Percentiles rank a stretch among this genome's conserved stretches.
phyloP scores from a whole-genome alignment of 2,329 filamentous ascomycete species.

The Trichoderma sp. region DNA sequence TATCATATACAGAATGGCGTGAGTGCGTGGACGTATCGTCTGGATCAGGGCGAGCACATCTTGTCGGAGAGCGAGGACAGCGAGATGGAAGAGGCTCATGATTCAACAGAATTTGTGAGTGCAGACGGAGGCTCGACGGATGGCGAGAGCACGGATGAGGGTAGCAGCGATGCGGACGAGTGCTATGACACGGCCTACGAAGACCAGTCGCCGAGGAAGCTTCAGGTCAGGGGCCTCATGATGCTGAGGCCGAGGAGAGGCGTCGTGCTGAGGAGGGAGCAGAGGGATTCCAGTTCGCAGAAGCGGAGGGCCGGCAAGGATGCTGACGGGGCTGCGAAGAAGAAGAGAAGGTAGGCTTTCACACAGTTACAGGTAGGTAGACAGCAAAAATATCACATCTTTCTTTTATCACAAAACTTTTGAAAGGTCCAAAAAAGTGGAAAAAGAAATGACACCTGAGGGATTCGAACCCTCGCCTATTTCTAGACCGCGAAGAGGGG shows the following conservation, averaged over 20 bases:
- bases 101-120: too few species aligned
- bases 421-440: too few species aligned
- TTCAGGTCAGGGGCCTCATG: neutral
- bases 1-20: constrained; percentile 28
- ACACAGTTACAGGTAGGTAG: too few species aligned
- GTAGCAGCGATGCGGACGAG: neutral
- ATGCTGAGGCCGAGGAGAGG: neutral
- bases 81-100: neutral
- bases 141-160: neutral
- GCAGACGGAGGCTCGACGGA: neutral
- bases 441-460: constrained; percentile 36
- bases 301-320: neutral
- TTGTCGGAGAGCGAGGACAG: constrained; percentile 12
- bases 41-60: neutral
- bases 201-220: neutral
- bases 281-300: neutral
- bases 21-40: constrained; percentile 6
- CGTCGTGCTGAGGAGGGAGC: neutral
- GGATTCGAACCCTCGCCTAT: constrained; percentile 41
- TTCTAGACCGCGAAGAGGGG: constrained; percentile 35
- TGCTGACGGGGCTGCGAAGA: neutral
- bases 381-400: neutral
- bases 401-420: neutral
- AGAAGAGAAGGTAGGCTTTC: neutral
- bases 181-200: neutral